Percentiles rank a stretch among this genome's conserved stretches.
These are phyloP conservation scores for Oldenlandia corymbosa DNA, from an alignment of 257 asterid genomes.

Conservation along the genomic window DNA sequence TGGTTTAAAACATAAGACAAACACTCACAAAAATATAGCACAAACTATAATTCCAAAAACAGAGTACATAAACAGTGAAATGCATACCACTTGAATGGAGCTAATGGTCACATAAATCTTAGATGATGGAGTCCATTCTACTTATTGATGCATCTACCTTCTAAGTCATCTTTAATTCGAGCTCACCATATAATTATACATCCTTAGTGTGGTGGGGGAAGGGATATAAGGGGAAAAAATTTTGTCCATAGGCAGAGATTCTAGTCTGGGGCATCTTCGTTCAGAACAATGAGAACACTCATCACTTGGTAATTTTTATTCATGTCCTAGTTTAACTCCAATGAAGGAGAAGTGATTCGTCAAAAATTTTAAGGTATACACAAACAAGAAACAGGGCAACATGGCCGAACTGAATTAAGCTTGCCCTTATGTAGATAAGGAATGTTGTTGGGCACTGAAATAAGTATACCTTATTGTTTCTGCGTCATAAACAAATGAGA, in stretches of 20 bases:
- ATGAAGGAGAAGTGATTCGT: neutral
- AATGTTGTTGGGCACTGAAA: neutral
- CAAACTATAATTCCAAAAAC: neutral
- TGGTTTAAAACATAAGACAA: neutral
- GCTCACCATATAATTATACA: neutral
- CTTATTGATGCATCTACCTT: neutral
- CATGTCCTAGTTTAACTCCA: neutral
- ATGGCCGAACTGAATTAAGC: slow-evolving; percentile 2
- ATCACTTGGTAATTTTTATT: neutral
- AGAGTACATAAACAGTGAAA: neutral
- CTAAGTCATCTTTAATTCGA: neutral
- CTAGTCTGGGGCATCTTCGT: neutral
- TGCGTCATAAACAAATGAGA: neutral
- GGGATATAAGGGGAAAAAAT: neutral
- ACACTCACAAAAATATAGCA: neutral
- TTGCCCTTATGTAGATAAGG: neutral
- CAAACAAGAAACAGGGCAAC: neutral
- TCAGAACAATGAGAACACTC: neutral
- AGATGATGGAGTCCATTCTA: slow-evolving; percentile 3
- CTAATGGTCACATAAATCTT: no score
- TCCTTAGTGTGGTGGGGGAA: neutral
- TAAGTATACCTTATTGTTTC: neutral
- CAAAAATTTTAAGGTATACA: neutral
- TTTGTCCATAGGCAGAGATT: neutral
- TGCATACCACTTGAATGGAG: neutral